These are phyloP conservation scores for Backusella mclennaniae DNA, from an alignment of 192 early-diverging fungal genomes.

Conservation along the genomic window DNA sequence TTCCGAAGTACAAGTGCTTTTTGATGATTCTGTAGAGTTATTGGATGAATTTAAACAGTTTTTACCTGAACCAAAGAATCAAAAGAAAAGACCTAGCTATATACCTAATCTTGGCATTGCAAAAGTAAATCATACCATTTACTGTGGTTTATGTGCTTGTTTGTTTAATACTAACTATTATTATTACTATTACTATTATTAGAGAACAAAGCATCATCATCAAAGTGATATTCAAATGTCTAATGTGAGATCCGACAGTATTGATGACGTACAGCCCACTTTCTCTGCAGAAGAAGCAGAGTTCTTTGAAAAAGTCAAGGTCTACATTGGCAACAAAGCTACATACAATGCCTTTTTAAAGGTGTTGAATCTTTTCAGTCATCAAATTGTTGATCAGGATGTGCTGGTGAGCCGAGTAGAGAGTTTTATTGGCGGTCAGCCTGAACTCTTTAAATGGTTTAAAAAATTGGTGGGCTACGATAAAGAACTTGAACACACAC, in stretches of 20 bases:
- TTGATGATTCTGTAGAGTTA: constrained; percentile 82
- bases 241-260: constrained; percentile 8
- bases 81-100: constrained; percentile 4
- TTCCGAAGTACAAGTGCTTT: constrained; percentile 86
- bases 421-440: constrained; percentile 77
- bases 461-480: constrained; percentile 83
- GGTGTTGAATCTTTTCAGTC: constrained; percentile 89
- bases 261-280: constrained; percentile 13
- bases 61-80: constrained; percentile 67
- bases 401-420: constrained; percentile 84
- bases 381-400: constrained; percentile 89
- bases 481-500: constrained; percentile 39
- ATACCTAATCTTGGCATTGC: constrained; percentile 9
- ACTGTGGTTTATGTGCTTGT: neutral
- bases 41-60: constrained; percentile 98
- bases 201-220: constrained; percentile 2
- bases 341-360: constrained; percentile 97
- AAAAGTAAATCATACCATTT: neutral
- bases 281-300: constrained; percentile 78
- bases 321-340: constrained; percentile 78
- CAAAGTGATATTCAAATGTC: constrained; percentile 18
- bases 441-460: constrained; percentile 92
- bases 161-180: neutral
- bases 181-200: neutral
- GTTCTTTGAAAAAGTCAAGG: constrained; percentile 93